Evolutionary conservation across 768 basidiomycete genomes (phyloP).

Genomic region (Termitomyces sp.): DNA sequence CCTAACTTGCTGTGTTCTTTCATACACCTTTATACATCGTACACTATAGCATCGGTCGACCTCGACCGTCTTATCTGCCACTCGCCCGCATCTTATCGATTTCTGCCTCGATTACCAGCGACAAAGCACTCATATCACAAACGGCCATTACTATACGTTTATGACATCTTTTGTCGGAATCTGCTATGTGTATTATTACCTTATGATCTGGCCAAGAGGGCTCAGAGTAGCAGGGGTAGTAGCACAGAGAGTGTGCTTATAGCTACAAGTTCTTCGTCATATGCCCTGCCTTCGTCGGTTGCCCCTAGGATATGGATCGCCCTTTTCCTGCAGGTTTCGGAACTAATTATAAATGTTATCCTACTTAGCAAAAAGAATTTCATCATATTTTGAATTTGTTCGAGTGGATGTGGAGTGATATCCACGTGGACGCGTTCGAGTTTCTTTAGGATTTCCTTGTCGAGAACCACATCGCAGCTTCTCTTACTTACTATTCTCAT

Average conservation of each 20-base stretch:
- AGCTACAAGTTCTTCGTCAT: constrained; percentile 13
- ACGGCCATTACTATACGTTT: constrained; percentile 28
- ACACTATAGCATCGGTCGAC: constrained; percentile 17
- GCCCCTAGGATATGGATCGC: constrained; percentile 9
- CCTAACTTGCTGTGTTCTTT: constrained; percentile 4
- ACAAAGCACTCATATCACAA: constrained; percentile 19
- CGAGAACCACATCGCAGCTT: not conserved
- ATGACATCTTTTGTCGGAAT: constrained; percentile 33
- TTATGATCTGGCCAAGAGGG: constrained; percentile 18
- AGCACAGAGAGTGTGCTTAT: constrained; percentile 10
- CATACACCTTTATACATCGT: constrained; percentile 18
- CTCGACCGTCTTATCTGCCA: constrained; percentile 16
- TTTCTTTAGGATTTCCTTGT: not conserved
- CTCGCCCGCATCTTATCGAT: constrained; percentile 21
- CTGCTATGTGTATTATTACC: constrained; percentile 32
- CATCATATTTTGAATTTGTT: not conserved
- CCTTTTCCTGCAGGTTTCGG: constrained; percentile 17
- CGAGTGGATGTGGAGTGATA: not conserved
- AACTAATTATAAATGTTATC: not conserved
- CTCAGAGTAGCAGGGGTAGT: constrained; percentile 16
- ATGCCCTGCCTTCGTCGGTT: constrained; percentile 1
- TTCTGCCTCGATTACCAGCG: constrained; percentile 19
- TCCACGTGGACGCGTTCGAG: constrained; percentile 5
- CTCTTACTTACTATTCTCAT: not conserved
- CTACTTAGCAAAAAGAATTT: not conserved